These are phyloP conservation scores for Fagopyrum homotropicum DNA, from an alignment of 148 eudicot genomes.

Conservation along the genomic window DNA sequence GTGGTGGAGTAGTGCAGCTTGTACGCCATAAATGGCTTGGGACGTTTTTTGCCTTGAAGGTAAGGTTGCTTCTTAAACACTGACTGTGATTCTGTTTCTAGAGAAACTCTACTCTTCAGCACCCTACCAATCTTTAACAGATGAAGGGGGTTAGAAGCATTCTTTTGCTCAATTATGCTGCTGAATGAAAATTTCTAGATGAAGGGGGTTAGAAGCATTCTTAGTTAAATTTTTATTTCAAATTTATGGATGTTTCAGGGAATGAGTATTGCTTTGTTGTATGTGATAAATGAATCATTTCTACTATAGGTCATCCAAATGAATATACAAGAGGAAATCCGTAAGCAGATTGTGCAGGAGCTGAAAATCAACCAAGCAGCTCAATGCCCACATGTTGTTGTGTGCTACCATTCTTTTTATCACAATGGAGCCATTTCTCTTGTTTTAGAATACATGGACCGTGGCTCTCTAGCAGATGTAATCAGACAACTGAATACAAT, in stretches of 20 bases:
- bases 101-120: neutral
- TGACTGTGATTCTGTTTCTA: neutral
- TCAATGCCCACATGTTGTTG: conserved; percentile 79
- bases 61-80: conserved; percentile 16
- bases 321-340: conserved; percentile 95
- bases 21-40: conserved; percentile 98
- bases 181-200: neutral
- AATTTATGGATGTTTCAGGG: neutral
- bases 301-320: conserved; percentile 79
- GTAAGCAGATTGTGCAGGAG: conserved; percentile 96
- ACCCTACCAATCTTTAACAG: neutral
- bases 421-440: conserved; percentile 92
- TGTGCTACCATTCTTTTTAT: conserved; percentile 90
- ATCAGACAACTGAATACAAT: conserved; percentile 86
- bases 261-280: neutral
- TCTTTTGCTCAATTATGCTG: conserved; percentile 1
- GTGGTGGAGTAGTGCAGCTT: conserved; percentile 98
- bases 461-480: conserved; percentile 87
- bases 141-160: too few species aligned
- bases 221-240: neutral
- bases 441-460: conserved; percentile 94
- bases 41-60: conserved; percentile 90
- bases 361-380: conserved; percentile 93
- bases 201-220: neutral
- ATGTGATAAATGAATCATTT: conserved; percentile 14